Base-by-base conservation (phyloP, 2,329 filamentous ascomycete genomes). In the Arthrinium puccinioides region DNA sequence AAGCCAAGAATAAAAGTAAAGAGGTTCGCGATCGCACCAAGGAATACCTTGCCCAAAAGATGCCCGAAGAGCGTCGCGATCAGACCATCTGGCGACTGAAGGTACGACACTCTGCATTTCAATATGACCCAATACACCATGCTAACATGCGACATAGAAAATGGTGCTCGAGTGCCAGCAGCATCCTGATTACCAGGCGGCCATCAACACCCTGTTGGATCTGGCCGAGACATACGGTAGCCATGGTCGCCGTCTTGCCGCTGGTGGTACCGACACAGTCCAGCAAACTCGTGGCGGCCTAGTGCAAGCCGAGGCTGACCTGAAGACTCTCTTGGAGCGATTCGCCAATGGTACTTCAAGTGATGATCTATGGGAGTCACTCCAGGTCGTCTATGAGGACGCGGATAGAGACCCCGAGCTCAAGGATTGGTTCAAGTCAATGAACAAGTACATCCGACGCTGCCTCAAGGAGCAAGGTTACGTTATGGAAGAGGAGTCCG, bases 121-220 rank as follows among this genome's bases (percentile, higher is more conserved):
- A 26, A 26, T 23, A n/a, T n/a, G n/a, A n/a, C n/a, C n/a, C n/a
- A n/a, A n/a, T n/a, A n/a, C n/a, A n/a, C n/a, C 16, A 28, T 32
- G 25, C 48, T 58, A 46, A 60, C 36, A n/a, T n/a, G 25, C 13
- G 1, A 4, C 21, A 6, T 37, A 90, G 79, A 97, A 97, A 78
- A 94, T 97, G 84, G 69, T 98, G 26, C 80, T 96, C 31, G 92
- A 98, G 64, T 88, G 94, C 52, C 92, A 98, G 66, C 86, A 90
- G 39, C 92, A 97, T 56, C 78, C 86, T 41, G 90, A 98, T 53
- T 98, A 97, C 62, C 81, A 89, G 50, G 76, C 84, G 60, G 92
- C 92, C n/a, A 82, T 98, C 45, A 79, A 88, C 52, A 94, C 90
- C 4, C 70, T 98, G 6, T 74, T 98, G 21, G 70, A 77, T 28